Percentiles rank a stretch among this genome's conserved stretches.
Conservation (phyloP, 768 basidiomycete species). For the Leucocoprinus sp. region DNA sequence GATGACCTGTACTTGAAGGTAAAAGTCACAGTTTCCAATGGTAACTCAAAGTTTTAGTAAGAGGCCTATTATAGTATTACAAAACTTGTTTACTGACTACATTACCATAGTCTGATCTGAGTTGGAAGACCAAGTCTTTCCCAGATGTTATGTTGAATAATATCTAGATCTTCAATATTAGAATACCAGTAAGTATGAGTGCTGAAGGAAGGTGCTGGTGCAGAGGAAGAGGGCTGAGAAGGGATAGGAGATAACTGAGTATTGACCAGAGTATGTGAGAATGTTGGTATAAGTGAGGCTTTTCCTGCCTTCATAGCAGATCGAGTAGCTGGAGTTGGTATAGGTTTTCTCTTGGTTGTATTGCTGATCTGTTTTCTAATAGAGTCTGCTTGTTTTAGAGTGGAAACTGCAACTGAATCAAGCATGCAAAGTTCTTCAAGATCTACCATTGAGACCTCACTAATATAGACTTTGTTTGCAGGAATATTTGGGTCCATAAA, state of each 20-base stretch:
- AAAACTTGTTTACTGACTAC: constrained; percentile 14
- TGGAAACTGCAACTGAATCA: neutral
- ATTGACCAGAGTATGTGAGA: no score
- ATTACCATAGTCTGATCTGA: constrained; percentile 15
- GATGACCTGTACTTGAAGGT: constrained; percentile 17
- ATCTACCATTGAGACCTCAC: neutral
- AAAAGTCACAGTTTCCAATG: constrained; percentile 14
- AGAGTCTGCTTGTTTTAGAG: neutral
- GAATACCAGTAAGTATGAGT: constrained; percentile 9
- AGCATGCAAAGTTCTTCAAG: neutral
- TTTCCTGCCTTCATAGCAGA: neutral
- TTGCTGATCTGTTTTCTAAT: neutral
- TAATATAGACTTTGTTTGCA: neutral
- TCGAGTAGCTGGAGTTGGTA: neutral
- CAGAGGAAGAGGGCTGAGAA: no score
- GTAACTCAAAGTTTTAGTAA: constrained; percentile 12
- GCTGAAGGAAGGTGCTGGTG: no score
- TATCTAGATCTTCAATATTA: constrained; percentile 16
- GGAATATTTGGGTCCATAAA: neutral
- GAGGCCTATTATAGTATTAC: constrained; percentile 12
- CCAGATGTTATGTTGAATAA: constrained; percentile 13
- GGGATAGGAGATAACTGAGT: no score
- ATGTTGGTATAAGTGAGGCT: neutral
- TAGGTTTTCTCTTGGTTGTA: neutral
- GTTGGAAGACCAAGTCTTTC: constrained; percentile 11